These are phyloP conservation scores for Geotrichum macrosporum DNA, from an alignment of 1,139 yeast genomes.

Conservation along the genomic window DNA sequence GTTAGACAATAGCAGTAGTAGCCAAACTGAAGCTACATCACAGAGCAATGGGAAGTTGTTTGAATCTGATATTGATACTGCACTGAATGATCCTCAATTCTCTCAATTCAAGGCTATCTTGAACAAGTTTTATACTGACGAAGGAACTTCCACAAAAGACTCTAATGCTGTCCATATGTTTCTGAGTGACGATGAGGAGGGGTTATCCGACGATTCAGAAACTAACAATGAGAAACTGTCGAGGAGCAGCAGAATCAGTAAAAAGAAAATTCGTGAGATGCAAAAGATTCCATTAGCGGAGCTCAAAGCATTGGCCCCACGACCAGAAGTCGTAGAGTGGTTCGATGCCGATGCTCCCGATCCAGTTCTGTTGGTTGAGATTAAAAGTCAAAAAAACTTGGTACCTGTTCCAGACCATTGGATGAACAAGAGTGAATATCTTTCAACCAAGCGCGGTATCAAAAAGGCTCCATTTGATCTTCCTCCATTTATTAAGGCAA, in stretches of 20 bases:
- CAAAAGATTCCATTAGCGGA: constrained; percentile 63
- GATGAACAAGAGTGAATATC: constrained; percentile 72
- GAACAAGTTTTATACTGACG: constrained; percentile 39
- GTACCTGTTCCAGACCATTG: constrained; percentile 84
- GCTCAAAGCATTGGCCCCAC: constrained; percentile 54
- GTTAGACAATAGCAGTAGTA: too few species aligned
- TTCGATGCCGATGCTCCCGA: constrained; percentile 80
- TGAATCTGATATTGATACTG: constrained; percentile 31
- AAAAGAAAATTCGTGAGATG: constrained; percentile 47
- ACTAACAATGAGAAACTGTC: too few species aligned
- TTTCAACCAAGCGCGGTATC: constrained; percentile 67
- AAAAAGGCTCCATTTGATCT: constrained; percentile 70
- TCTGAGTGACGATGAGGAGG: constrained; percentile 37
- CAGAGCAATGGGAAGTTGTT: constrained; percentile 18
- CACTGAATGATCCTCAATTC: constrained; percentile 41
- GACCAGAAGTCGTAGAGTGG: constrained; percentile 82
- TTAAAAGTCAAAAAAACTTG: constrained; percentile 63
- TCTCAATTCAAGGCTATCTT: constrained; percentile 45
- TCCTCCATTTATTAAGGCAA: constrained; percentile 72
- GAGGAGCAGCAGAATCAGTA: constrained; percentile 35
- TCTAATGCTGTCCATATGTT: constrained; percentile 35
- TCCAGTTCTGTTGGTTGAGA: constrained; percentile 59
- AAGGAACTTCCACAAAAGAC: constrained; percentile 20
- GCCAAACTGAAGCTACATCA: background rate
- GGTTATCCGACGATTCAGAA: constrained; percentile 24